These are phyloP conservation scores for Piloderma croceum DNA, from an alignment of 768 basidiomycete genomes.

Conservation along the genomic window DNA sequence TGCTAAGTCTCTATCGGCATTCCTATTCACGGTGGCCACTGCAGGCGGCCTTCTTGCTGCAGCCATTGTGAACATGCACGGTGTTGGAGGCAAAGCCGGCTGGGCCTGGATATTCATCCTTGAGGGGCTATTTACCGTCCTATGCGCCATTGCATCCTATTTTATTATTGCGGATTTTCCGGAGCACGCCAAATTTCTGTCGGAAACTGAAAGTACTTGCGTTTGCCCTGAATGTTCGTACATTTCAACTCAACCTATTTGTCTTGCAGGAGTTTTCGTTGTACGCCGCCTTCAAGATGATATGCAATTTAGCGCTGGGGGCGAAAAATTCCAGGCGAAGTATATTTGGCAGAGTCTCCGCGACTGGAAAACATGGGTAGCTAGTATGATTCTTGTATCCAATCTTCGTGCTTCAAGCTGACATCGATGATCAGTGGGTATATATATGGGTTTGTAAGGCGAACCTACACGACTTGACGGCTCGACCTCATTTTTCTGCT, in stretches of 20 bases:
- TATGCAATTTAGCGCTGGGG: constrained; percentile 59
- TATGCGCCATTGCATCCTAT: constrained; percentile 54
- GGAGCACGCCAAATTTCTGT: constrained; percentile 66
- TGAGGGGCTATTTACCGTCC: constrained; percentile 64
- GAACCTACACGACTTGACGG: too few species aligned
- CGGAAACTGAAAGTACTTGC: constrained; percentile 50
- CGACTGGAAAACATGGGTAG: constrained; percentile 73
- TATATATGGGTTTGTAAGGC: constrained; percentile 64
- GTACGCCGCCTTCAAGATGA: constrained; percentile 62
- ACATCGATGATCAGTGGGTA: constrained; percentile 44
- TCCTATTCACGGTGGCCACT: background rate
- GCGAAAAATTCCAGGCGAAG: constrained; percentile 45
- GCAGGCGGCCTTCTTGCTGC: constrained; percentile 60
- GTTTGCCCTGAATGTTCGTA: constrained; percentile 1
- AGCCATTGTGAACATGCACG: constrained; percentile 67
- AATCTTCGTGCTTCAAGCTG: constrained; percentile 4
- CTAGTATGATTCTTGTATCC: constrained; percentile 38
- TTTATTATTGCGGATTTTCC: constrained; percentile 79
- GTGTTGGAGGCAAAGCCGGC: constrained; percentile 55
- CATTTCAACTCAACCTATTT: too few species aligned
- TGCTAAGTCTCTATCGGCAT: background rate
- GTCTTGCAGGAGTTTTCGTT: constrained; percentile 52
- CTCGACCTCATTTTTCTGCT: too few species aligned
- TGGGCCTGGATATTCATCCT: constrained; percentile 60
- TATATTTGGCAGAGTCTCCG: constrained; percentile 55